Conservation (phyloP, 2,329 filamentous ascomycete genomes). For the Monosporascus sp. region DNA sequence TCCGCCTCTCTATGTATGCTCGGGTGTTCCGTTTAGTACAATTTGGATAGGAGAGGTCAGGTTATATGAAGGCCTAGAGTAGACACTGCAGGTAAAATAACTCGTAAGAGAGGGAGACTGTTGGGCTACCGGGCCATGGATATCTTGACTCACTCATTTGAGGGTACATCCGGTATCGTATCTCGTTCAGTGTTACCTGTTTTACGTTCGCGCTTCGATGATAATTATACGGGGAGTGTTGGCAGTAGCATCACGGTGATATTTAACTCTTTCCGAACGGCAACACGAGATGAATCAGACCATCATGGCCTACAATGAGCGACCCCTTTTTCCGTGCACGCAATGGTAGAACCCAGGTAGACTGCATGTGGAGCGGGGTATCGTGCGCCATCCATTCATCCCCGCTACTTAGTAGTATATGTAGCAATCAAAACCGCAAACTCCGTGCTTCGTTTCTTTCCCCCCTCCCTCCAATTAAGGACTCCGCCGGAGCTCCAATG, state of each 20-base stretch:
- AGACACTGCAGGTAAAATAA: not conserved
- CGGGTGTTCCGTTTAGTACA: not conserved
- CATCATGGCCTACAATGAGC: not conserved
- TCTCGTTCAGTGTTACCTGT: not conserved
- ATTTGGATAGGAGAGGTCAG: not conserved
- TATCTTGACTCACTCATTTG: too few relatives aligned
- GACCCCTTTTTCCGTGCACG: not conserved
- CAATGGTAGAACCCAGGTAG: not conserved
- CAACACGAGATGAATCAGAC: too few relatives aligned
- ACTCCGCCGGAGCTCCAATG: too few relatives aligned
- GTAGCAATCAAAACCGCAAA: not conserved
- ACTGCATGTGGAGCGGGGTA: not conserved
- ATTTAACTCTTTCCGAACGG: too few relatives aligned
- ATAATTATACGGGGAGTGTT: too few relatives aligned
- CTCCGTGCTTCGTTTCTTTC: slow-evolving; percentile 15
- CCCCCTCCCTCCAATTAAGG: slow-evolving; percentile 3
- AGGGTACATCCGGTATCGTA: not conserved
- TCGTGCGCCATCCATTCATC: not conserved
- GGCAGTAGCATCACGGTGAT: too few relatives aligned
- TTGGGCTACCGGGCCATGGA: not conserved
- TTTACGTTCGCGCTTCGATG: too few relatives aligned
- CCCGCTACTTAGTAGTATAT: not conserved
- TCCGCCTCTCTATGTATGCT: not conserved
- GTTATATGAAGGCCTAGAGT: not conserved
- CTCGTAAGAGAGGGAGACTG: not conserved